Percentiles rank a stretch among this genome's conserved stretches.
Evolutionary conservation across 2,329 filamentous ascomycete species (phyloP).

Genomic region (Epichloe amarillans): DNA sequence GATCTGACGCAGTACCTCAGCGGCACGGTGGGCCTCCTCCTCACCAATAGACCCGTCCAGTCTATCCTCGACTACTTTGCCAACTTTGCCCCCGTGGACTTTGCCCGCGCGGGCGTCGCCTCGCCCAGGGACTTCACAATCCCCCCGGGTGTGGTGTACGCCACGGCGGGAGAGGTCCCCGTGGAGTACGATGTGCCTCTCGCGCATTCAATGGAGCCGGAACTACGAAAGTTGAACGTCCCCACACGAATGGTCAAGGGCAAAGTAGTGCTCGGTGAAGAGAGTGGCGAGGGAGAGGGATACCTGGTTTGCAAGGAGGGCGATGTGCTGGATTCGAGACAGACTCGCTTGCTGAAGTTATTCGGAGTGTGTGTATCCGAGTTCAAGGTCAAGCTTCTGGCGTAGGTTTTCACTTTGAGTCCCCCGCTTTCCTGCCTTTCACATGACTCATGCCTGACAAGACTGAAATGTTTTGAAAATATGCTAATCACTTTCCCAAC

Average conservation of each 20-base stretch:
- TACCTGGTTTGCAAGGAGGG: constrained; percentile 79
- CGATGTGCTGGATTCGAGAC: constrained; percentile 72
- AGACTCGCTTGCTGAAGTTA: constrained; percentile 86
- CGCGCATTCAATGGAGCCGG: constrained; percentile 80
- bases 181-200: constrained; percentile 73
- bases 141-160: constrained; percentile 72
- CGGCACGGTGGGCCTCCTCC: constrained; percentile 80
- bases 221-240: constrained; percentile 76
- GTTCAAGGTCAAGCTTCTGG: constrained; percentile 71
- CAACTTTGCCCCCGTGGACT: constrained; percentile 65
- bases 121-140: constrained; percentile 67
- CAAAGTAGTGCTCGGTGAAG: constrained; percentile 59
- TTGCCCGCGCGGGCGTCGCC: constrained; percentile 71
- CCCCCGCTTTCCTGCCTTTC: not conserved
- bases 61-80: constrained; percentile 62
- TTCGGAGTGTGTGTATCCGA: constrained; percentile 85
- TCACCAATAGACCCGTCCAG: constrained; percentile 63
- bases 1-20: constrained; percentile 54
- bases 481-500: not conserved
- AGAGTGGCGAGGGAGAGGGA: constrained; percentile 37
- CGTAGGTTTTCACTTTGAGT: constrained; percentile 33
- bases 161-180: constrained; percentile 66
- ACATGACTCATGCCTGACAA: not conserved
- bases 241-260: constrained; percentile 83
- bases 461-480: not conserved